A percentile compares a stretch with the other conserved stretches of the same genome.
Evolutionary conservation across 495 filamentous ascomycete genomes (phyloP).

Genomic region (Penicillium parvum): DNA sequence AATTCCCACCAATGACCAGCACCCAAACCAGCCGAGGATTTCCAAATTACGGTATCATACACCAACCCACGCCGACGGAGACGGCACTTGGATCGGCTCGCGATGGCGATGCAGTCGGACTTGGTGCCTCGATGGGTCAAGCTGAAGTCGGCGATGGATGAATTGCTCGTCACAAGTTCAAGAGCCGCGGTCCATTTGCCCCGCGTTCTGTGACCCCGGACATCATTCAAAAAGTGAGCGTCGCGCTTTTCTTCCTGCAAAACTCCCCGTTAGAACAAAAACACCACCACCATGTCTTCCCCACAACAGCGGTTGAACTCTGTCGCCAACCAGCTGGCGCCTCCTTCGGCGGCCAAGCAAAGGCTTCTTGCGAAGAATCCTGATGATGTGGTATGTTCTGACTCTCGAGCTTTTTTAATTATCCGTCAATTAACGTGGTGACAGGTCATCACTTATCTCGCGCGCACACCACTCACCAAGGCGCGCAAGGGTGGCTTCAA

Average conservation of each 20-base stretch:
- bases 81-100: constrained; percentile 29
- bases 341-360: constrained; percentile 29
- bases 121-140: constrained; percentile 2
- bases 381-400: constrained; percentile 39
- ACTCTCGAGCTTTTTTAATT: neutral
- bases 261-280: neutral
- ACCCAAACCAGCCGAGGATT: constrained; percentile 23
- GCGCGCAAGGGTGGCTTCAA: constrained; percentile 83
- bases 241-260: constrained; percentile 1
- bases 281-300: constrained; percentile 35
- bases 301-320: constrained; percentile 40
- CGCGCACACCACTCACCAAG: constrained; percentile 76
- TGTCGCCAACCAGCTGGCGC: constrained; percentile 38
- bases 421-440: constrained; percentile 1
- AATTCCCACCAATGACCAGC: neutral
- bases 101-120: neutral
- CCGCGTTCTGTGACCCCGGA: constrained; percentile 10
- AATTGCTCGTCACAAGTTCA: constrained; percentile 1
- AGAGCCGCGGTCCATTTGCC: constrained; percentile 16
- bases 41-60: constrained; percentile 33
- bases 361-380: constrained; percentile 37
- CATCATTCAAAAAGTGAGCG: constrained; percentile 5
- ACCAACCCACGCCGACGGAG: neutral
- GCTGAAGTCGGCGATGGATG: constrained; percentile 6
- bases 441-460: constrained; percentile 76